Base-by-base conservation (phyloP, 805 yeast species). In the Candida parachauliodes region DNA sequence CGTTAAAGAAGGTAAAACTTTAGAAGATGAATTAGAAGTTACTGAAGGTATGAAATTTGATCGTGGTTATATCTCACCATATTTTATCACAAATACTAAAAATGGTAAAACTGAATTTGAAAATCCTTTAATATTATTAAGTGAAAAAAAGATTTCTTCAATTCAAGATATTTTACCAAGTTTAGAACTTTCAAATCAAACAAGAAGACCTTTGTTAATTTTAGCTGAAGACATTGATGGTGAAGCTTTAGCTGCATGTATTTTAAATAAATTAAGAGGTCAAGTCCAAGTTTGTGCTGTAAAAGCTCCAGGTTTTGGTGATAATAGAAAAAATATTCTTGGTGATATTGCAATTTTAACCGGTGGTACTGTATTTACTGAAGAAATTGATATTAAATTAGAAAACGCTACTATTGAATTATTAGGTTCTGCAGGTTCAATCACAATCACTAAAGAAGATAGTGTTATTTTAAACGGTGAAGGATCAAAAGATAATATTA, bases 291-390 rank as follows among this genome's bases (percentile, higher is more conserved):
- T 93, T 44, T 85, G 93, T 61, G 94, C 93, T 52, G 96, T 93
- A 50, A 91, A 89, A 76, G 96, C 98, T 23, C 98, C 98, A 55
- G 98, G 98, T 37, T 93, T 91, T 57, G 98, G 98, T 65, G 98
- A 93, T 74, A 89, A 93, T 81, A 84, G 97, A 73, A 86, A 87
- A 77, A 88, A 88, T 76, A 88, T 86, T 49, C 72, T 93, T 46
- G 96, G 96, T 50, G 98, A 93, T 65, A 81, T 93, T 65, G 96
- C 96, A 56, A 83, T 88, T 55, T 76, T 89, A 46, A 83, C 97
- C 30, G 97, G 97, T 45, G 96, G 96, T 67, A 86, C 96, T 34
- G 82, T 77, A 23, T 77, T 77, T 70, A 88, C 96, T 49, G 96
- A 89, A 67, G 98, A 93, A 65, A 76, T 88, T 52, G 97, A 88